phyloP scores from a whole-genome alignment of 2,329 filamentous ascomycete species.

The Ramularia endophylla region DNA sequence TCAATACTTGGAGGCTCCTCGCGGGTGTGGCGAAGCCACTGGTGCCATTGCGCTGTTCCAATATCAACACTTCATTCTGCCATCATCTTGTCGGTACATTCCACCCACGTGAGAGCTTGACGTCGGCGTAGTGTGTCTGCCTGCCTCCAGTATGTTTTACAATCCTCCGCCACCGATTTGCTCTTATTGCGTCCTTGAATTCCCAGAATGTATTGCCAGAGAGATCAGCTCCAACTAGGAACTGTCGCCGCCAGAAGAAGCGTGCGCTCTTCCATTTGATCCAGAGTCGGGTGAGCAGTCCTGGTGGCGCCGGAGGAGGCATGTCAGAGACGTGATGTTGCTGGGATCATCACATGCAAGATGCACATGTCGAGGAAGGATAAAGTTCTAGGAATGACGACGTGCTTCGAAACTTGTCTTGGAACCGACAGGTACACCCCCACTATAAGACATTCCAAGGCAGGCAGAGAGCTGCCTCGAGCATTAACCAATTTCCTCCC shows the following conservation, averaged over 20 bases:
- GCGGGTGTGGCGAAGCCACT: constrained; percentile 61
- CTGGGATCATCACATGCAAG: no score
- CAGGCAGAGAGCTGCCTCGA: no score
- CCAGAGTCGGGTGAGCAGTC: constrained; percentile 44
- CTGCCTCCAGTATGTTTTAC: constrained; percentile 47
- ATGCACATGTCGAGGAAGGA: no score
- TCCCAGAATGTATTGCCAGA: constrained; percentile 62
- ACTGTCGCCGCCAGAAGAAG: constrained; percentile 57
- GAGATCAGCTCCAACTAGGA: constrained; percentile 56
- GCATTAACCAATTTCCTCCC: neutral
- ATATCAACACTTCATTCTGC: neutral
- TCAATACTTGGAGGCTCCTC: constrained; percentile 49
- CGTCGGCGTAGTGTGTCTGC: constrained; percentile 50
- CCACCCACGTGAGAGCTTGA: constrained; percentile 51
- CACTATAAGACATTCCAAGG: no score
- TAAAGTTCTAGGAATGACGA: no score
- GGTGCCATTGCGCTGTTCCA: constrained; percentile 56
- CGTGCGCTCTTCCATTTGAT: constrained; percentile 57
- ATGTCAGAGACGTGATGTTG: constrained; percentile 2
- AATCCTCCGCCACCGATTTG: constrained; percentile 51
- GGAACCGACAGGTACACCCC: no score
- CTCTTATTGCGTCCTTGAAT: constrained; percentile 54
- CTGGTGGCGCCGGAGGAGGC: constrained; percentile 2
- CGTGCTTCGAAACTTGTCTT: no score
- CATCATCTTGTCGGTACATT: constrained; percentile 1